Base-by-base conservation (phyloP, 192 early-diverging fungal species). In the Obelidium mucronatum region DNA sequence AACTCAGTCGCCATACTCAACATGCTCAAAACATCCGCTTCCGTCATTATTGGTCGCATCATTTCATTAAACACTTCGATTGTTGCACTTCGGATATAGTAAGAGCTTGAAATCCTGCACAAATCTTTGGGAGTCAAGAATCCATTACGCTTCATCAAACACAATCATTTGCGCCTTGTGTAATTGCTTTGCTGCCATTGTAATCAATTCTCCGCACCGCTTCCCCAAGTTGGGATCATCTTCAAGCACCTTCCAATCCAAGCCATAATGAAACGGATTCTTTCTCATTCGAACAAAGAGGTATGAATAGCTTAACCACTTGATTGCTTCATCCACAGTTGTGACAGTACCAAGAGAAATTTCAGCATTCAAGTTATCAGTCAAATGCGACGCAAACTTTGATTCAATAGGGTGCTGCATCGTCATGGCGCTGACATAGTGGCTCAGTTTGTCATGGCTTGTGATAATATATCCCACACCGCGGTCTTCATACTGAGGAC, bases 371-470 rank as follows among this genome's bases (percentile, higher is more conserved):
- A 99, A 87, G 80, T 98, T 98, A 76, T 99, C 96, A 19, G 92
- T 87, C 78, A 98, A 85, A 34, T 92, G 89, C 33, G 87, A 81
- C 15, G 93, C 91, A 76, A 99, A 99, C 61, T 82, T 86, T 2
- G 94, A 96, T 85, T 99, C 98, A 69, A 99, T 99, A 6, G 98
- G 96, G 70, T 94, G 92, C 82, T 98, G 96, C 82, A 95, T 93
- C 2, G 95, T 98, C 83, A 99, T 94, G 2, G 93, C 89, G 19
- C 94, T 91, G 8, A 99, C 90, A 76, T 99, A 99, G 78, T 98
- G 96, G 15, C 86, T 75, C 24, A 99, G 85, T 69, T 95, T 94
- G 81, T 98, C 98, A 67, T 96, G 94, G 1, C 93, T 91, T 2
- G 98, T 98, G 52, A 98, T 66, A 72, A 99, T 98, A 74, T 92